Percentiles rank a stretch among this genome's conserved stretches.
Evolutionary conservation across 331 rosid genomes (phyloP).

Genomic region (Malus hybrid): DNA sequence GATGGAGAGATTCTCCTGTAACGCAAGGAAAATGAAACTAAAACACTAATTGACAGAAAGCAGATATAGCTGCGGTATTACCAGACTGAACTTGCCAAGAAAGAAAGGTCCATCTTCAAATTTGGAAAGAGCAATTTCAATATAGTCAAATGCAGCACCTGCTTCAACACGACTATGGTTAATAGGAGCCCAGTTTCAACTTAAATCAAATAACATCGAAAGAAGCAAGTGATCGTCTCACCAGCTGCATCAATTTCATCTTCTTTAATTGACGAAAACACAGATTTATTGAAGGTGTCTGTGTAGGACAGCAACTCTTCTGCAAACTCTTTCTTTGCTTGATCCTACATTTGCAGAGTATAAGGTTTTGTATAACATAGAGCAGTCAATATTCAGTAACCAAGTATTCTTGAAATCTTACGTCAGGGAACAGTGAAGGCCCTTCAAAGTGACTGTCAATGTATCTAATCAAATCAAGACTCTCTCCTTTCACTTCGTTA

Average conservation of each 20-base stretch:
- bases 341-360: constrained; percentile 31
- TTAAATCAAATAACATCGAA: not conserved
- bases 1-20: not conserved
- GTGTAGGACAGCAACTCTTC: constrained; percentile 62
- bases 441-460: constrained; percentile 53
- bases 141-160: constrained; percentile 56
- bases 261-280: constrained; percentile 52
- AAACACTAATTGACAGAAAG: not conserved
- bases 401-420: constrained; percentile 17
- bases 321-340: constrained; percentile 50
- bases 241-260: constrained; percentile 49
- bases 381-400: not conserved
- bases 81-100: constrained; percentile 75
- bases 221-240: constrained; percentile 25
- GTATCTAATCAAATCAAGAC: constrained; percentile 64
- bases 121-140: constrained; percentile 65
- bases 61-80: constrained; percentile 8
- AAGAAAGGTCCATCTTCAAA: constrained; percentile 72
- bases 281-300: constrained; percentile 39
- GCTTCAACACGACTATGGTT: not conserved
- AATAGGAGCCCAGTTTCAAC: not conserved
- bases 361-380: not conserved
- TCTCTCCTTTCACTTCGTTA: constrained; percentile 57
- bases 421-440: constrained; percentile 58
- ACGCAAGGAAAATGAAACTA: not conserved